phyloP scores from a whole-genome alignment of 2,329 filamentous ascomycete species.

The Thielaviopsis musarum region DNA sequence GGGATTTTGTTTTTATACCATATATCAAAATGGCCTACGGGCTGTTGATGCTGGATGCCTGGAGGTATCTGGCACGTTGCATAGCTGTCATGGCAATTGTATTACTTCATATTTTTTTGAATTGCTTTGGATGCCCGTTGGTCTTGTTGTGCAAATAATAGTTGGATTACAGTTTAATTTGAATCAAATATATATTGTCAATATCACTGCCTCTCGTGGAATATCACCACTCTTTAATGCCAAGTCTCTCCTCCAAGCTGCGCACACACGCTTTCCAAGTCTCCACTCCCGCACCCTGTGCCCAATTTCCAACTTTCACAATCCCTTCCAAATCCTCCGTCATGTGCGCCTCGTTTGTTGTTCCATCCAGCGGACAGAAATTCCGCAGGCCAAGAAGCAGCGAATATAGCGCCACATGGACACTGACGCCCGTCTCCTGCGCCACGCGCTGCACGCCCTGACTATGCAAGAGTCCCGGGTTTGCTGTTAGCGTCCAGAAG shows the following conservation, averaged over 20 bases:
- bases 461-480: conserved; percentile 23
- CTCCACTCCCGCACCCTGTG: conserved; percentile 24
- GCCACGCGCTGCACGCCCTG: conserved; percentile 26
- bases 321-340: conserved; percentile 29
- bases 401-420: conserved; percentile 28
- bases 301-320: conserved; percentile 25
- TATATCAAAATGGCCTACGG: background rate
- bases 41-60: too few species aligned
- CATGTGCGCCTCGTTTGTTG: conserved; percentile 30
- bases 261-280: conserved; percentile 32
- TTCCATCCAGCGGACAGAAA: conserved; percentile 29
- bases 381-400: conserved; percentile 30
- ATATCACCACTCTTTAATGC: background rate
- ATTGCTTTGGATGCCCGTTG: background rate
- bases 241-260: conserved; percentile 26
- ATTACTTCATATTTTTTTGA: background rate
- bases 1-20: background rate
- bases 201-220: background rate
- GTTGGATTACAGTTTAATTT: background rate
- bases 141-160: background rate
- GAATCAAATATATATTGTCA: background rate
- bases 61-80: too few species aligned
- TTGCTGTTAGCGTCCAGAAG: conserved; percentile 38
- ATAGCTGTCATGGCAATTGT: background rate
- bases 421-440: conserved; percentile 29